Percentiles rank a stretch among this genome's conserved stretches.
Evolutionary conservation across 768 basidiomycete genomes (phyloP).

Genomic region (Termitomyces bulborhizus): DNA sequence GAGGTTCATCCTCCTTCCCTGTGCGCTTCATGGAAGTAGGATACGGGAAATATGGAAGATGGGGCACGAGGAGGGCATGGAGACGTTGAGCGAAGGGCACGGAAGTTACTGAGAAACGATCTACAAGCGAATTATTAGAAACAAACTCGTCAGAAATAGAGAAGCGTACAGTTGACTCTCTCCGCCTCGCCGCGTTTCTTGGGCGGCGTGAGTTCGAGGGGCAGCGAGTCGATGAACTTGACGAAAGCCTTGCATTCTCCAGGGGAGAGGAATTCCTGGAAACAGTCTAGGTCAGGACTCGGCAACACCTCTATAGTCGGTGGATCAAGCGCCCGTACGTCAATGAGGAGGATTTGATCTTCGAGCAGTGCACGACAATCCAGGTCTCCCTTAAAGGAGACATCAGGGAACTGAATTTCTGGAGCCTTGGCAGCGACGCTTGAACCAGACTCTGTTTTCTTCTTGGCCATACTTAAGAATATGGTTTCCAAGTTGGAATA

Average conservation of each 20-base stretch:
- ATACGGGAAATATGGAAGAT: constrained; percentile 50
- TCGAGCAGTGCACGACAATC: constrained; percentile 45
- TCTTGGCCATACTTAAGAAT: constrained; percentile 9
- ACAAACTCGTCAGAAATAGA: background rate
- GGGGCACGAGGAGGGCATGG: constrained; percentile 42
- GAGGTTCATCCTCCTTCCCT: constrained; percentile 6
- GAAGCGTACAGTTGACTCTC: constrained; percentile 56
- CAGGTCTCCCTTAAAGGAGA: constrained; percentile 39
- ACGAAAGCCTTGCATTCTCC: constrained; percentile 58
- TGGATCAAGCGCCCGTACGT: constrained; percentile 34
- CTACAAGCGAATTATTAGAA: constrained; percentile 34
- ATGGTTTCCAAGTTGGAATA: no score
- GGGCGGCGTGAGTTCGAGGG: constrained; percentile 61
- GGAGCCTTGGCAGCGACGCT: background rate
- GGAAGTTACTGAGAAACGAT: constrained; percentile 57
- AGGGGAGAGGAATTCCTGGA: constrained; percentile 48
- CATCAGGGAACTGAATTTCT: constrained; percentile 27
- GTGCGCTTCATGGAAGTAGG: constrained; percentile 31
- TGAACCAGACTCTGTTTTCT: constrained; percentile 1
- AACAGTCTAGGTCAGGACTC: constrained; percentile 1
- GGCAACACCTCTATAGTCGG: background rate
- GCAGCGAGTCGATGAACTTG: constrained; percentile 52
- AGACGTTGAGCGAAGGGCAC: constrained; percentile 51
- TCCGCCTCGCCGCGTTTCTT: constrained; percentile 71
- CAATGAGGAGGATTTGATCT: constrained; percentile 58